A percentile compares a stretch with the other conserved stretches of the same genome.
Evolutionary conservation across 129 eudicot species (phyloP).

Genomic region (Artemisia tridentata): DNA sequence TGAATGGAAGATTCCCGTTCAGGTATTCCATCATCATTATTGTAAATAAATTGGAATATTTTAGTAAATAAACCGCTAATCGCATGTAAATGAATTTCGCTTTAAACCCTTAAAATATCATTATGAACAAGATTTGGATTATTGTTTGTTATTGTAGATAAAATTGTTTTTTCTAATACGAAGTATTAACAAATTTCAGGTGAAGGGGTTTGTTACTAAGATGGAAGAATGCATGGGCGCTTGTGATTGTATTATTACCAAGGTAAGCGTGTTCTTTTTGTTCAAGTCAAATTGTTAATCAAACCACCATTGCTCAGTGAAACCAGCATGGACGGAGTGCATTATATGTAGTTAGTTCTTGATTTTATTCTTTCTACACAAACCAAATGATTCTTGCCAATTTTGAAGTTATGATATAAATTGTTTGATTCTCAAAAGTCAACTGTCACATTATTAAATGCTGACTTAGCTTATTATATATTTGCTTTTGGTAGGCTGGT

Average conservation of each 20-base stretch:
- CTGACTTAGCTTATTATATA: not conserved
- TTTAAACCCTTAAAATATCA: not conserved
- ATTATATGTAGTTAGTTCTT: not conserved
- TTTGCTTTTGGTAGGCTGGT: conserved; percentile 70
- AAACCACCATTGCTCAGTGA: not conserved
- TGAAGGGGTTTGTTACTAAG: conserved; percentile 90
- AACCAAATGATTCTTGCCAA: not conserved
- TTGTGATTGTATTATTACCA: conserved; percentile 96
- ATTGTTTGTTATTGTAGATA: not conserved
- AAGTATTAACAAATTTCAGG: conserved; percentile 44
- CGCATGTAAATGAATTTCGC: not conserved
- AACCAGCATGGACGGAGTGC: not conserved
- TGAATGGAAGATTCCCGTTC: conserved; percentile 90
- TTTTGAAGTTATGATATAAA: conserved; percentile 10
- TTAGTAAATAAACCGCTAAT: not conserved
- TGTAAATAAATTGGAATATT: not conserved
- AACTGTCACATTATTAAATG: not conserved
- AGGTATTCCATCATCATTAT: conserved; percentile 44
- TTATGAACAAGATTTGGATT: not conserved
- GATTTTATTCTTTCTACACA: not conserved
- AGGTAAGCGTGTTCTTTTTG: conserved; percentile 47
- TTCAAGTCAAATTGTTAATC: not conserved
- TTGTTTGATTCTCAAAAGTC: conserved; percentile 1
- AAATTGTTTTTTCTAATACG: not conserved
- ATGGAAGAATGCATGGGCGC: conserved; percentile 99